Evolutionary conservation across 176 grass and related monocot species (phyloP).

Genomic region (Oryza glumipatula): DNA sequence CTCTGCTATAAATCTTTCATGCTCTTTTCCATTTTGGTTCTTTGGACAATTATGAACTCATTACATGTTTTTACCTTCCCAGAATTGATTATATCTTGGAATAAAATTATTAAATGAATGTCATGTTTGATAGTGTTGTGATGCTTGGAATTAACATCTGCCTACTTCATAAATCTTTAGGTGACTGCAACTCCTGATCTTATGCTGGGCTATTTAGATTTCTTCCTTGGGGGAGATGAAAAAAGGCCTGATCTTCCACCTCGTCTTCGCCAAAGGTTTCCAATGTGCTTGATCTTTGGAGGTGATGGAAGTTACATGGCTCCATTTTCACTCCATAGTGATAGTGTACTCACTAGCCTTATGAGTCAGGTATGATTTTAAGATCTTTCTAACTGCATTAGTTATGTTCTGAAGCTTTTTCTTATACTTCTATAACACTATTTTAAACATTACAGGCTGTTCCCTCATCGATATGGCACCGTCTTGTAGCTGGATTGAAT

Average conservation of each 20-base stretch:
- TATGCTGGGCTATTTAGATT: constrained; percentile 98
- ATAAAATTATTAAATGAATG: constrained; percentile 1
- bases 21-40: neutral
- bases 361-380: constrained; percentile 82
- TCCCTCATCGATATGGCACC: constrained; percentile 94
- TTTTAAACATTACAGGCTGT: constrained; percentile 65
- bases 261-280: constrained; percentile 92
- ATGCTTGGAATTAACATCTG: constrained; percentile 6
- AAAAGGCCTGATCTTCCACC: constrained; percentile 97
- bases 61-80: constrained; percentile 18
- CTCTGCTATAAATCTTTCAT: neutral
- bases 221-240: constrained; percentile 99
- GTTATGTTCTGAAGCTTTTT: constrained; percentile 19
- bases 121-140: neutral
- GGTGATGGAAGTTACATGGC: constrained; percentile 99
- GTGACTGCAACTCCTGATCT: constrained; percentile 92
- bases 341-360: constrained; percentile 97
- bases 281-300: constrained; percentile 91
- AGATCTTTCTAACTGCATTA: constrained; percentile 22
- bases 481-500: constrained; percentile 94
- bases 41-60: constrained; percentile 17
- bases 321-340: constrained; percentile 94
- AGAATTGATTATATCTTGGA: neutral
- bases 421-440: constrained; percentile 12
- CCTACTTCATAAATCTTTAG: constrained; percentile 50